A percentile compares a stretch with the other conserved stretches of the same genome.
Conservation (phyloP, 1,284 basidiomycete genomes). For the Moesziomyces aphidis region DNA sequence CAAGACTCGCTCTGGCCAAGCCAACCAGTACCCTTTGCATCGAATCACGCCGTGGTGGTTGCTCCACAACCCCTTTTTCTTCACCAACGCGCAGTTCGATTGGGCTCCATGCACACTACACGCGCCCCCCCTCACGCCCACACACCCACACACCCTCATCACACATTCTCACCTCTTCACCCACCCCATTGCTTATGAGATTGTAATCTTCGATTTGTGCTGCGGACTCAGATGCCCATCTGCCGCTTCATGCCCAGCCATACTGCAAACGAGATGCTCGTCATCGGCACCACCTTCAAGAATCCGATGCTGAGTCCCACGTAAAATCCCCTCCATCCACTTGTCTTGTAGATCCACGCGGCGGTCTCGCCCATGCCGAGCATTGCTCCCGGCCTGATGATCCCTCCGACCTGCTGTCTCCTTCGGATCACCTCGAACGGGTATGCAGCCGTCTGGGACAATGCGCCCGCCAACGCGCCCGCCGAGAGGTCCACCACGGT, state of each 20-base stretch:
- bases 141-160: too few relatives aligned
- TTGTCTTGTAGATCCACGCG: conserved; percentile 75
- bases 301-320: conserved; percentile 94
- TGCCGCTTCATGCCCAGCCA: conserved; percentile 66
- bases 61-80: too few relatives aligned
- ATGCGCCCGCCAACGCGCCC: conserved; percentile 89
- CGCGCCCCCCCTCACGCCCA: too few relatives aligned
- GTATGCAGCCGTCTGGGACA: conserved; percentile 91
- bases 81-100: too few relatives aligned
- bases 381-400: conserved; percentile 61
- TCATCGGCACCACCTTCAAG: conserved; percentile 97
- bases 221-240: conserved; percentile 60
- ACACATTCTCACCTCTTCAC: background rate
- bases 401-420: conserved; percentile 91
- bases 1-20: too few relatives aligned
- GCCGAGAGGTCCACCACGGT: conserved; percentile 75
- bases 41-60: too few relatives aligned
- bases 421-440: conserved; percentile 95
- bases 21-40: too few relatives aligned
- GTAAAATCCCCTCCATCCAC: conserved; percentile 90
- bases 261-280: conserved; percentile 69
- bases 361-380: conserved; percentile 62
- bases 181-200: too few relatives aligned
- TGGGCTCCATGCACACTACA: too few relatives aligned
- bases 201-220: background rate